Base-by-base conservation (phyloP, 139 green algal species). In the Micromonas pusilla region DNA sequence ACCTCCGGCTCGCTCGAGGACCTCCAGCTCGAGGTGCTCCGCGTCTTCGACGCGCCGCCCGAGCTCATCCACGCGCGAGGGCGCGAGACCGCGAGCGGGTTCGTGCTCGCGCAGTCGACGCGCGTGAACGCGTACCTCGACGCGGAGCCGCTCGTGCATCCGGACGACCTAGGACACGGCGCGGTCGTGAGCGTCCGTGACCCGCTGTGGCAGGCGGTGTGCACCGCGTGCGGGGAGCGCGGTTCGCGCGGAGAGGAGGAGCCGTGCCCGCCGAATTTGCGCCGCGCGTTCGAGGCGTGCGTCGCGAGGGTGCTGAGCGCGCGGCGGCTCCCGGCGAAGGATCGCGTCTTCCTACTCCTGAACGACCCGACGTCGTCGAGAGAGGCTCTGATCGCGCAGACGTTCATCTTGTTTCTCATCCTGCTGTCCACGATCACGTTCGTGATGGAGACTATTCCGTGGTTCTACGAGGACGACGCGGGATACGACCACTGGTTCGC, bases 391-490 rank as follows among this genome's bases (percentile, higher is more conserved):
- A 31, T 23, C 13, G 23, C 33, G 28, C n/a, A 4, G n/a, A 37
- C 38, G 30, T 52, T 72, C 77, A 78, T 85, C 34, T 34, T 84
- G 21, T 26, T 79, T 30, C 53, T 83, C 28, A 89, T 87, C 64
- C 5, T 87, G 13, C 1, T 89, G 21, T 87, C 81, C 39, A 82
- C 81, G 1, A 28, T 82, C 2, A 81, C 79, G 2, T 85, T 86
- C 71, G 83, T 76, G 38, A 26, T 86, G 4, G 77, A 86, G 81
- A 87, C 85, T 2, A 26, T 87, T 3, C 75, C 36, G 34, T 34
- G 32, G 31, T 73, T 78, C 54, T 25, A 71, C 25, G 2, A 1
- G 31, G 28, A 66, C 54, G 70, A 73, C 9, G 1, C 23, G 3
- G 6, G n/a, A 5, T 31, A 25, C 34, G 26, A 72, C 54, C 20